Base-by-base conservation (phyloP, 2,329 filamentous ascomycete genomes). In the Neurospora sp. region DNA sequence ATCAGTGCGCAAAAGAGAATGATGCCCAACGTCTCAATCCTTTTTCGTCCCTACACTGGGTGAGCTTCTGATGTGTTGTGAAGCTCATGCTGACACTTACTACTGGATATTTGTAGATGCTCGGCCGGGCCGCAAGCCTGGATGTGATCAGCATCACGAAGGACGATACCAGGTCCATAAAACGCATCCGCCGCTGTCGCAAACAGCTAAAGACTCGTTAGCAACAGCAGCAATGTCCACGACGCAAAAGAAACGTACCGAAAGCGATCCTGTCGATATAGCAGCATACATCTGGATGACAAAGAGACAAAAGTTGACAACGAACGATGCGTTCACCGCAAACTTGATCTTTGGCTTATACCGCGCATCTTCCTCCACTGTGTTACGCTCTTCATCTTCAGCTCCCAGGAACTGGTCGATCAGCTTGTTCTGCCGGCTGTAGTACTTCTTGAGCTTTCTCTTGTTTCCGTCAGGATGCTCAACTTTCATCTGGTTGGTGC, bases 1-100 rank as follows among this genome's bases (percentile, higher is more conserved):
- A 90, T 89, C 71, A 90, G 80, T 62, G 87, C 86, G 72, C 87
- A 89, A 77, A 90, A 90, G 66, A 90, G 83, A 74, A 90, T 87
- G 72, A 90, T 87, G 37, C 87, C 88, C 70, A 89, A 83, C 2
- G 88, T 89, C 78, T 90, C 88, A 69, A 89, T 85, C 69, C 88
- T 83, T 4, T 84, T 88, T 8, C 88, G 84, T 57, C 86, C 88
- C 81, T 83, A 73, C 19, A 46, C 6, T n/a, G 8, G 11, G 43
- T 72, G 15, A 72, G 66, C 66, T 57, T 43, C 4, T 23, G 15
- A 37, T 23, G 28, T 41, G 4, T 33, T 46, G 17, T 23, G 3
- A 17, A 17, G 6, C 66, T 68, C 66, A 70, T 62, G 23, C 52
- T 17, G 36, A 28, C 37, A 78, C 81, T 73, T 74, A 83, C 82